Evolutionary conservation across 495 filamentous ascomycete species (phyloP), one percentile per base, ranked within the genome.

Genomic region (Aspergillus heteromorphus): DNA sequence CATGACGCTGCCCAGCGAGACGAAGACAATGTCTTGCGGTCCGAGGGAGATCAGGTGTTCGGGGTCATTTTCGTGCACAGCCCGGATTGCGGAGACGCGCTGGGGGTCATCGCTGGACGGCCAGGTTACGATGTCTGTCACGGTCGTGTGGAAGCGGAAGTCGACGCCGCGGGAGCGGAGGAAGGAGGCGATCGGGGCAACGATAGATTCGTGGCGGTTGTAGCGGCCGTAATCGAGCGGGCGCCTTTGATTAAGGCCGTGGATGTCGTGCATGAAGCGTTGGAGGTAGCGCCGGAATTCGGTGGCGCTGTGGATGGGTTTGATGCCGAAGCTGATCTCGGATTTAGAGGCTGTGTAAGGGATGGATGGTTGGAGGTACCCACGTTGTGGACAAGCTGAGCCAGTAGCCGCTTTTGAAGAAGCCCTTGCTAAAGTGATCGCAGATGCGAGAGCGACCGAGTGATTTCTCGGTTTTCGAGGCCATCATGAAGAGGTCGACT

Each of bases 361-460:
- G 14, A 50, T 31, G 29, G 40, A 18, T 34, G 16, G 17, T n/a
- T 17, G 17, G 9, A 19, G 23, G 7, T 27, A 30, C 60, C 20
- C 47, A 73, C 69, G 66, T 75, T 0, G 71, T 71, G 18, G 66
- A 54, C 57, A 68, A 62, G 29, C 66, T 60, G 40, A 64, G 56
- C 73, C 73, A 77, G 55, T 72, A 75, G 7, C 66, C 67, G 10
- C 66, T 71, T 48, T 57, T 36, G 55, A 77, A 75, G 53, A 77
- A 77, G 7, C 54, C 54, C n/a, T 60, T 48, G 10, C 42, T 51
- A 27, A 77, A 74, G 38, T 59, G 61, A 21, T 73, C 72, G 11
- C 65, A 50, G 27, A 77, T 73, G 18, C 66, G 64, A 53, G 67
- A 61, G 17, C 58, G 57, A 9, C 65, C 69, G 20, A 77, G 40